Base-by-base conservation (phyloP, 306 rosid species). In the Rubus parviflorus region DNA sequence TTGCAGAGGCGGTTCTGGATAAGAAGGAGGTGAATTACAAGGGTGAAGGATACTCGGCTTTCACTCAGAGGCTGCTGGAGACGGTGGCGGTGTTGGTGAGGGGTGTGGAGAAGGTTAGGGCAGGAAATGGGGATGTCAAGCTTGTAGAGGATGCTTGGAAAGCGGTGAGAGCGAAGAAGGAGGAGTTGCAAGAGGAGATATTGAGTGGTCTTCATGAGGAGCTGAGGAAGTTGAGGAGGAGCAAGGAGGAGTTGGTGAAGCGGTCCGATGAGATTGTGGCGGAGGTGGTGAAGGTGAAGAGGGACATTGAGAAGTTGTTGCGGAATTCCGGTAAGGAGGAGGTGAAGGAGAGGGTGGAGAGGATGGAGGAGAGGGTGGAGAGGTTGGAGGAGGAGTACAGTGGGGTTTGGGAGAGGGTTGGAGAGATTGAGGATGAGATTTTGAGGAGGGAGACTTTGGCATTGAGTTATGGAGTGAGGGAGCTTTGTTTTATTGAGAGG, bases 381-480 rank as follows among this genome's bases (percentile, higher is more conserved):
- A 83, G 60, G 80, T 65, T 94, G 86, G 97, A 89, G 79, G 76
- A 68, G 67, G 96, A 86, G 80, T 90, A 89, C 48, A 72, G 81
- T 79, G 87, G 48, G 82, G 64, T 74, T 46, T 86, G 87, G 93
- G 93, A 85, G 79, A 84, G 69, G 64, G 79, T 87, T 23, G 87
- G 87, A 63, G 89, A 90, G 37, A 79, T 92, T 72, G 97, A 77
- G 81, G 97, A 89, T 66, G 52, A 4, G 75, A 85, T 90, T 77
- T 74, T 72, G 61, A 85, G 89, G 89, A 81, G 74, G 76, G 98
- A 94, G 87, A 92, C 89, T 0, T 61, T 58, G 40, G 97, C 96
- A 8, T 72, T 92, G 84, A 92, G 97, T 73, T 88, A 69, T 66
- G 98, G 95, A 73, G 93, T 84, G 37, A 89, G 92, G 84, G 97